Evolutionary conservation across 1,139 yeast genomes (phyloP).

Genomic region (Casaregolazyma lundiana): DNA sequence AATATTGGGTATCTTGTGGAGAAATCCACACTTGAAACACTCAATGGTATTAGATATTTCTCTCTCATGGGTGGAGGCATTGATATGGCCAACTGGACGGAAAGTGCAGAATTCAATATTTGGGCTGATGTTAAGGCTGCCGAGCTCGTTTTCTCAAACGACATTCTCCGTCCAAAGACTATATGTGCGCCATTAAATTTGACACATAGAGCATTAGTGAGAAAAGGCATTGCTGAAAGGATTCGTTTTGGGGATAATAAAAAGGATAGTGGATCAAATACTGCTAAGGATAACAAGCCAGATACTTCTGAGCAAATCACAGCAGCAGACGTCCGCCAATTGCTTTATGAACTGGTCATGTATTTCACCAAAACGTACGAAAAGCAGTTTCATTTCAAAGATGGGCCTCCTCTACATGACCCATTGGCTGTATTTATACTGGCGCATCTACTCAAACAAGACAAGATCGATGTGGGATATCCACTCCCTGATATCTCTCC

Average conservation of each 20-base stretch:
- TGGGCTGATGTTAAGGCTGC: conserved; percentile 78
- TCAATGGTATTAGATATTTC: conserved; percentile 43
- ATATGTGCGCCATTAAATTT: conserved; percentile 63
- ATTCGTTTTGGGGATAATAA: conserved; percentile 6
- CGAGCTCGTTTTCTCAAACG: conserved; percentile 46
- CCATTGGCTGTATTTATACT: conserved; percentile 66
- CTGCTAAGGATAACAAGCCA: too few species aligned
- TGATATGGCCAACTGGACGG: conserved; percentile 43
- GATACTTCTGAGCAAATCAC: too few species aligned
- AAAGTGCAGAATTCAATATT: conserved; percentile 73
- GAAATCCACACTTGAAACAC: conserved; percentile 47
- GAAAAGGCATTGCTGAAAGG: conserved; percentile 38
- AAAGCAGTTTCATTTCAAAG: conserved; percentile 40
- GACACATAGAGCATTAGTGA: conserved; percentile 66
- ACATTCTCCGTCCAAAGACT: conserved; percentile 44
- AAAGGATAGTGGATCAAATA: too few species aligned
- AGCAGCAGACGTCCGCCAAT: conserved; percentile 43
- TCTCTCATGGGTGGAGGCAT: conserved; percentile 79
- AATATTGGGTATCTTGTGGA: conserved; percentile 53
- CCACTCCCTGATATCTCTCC: conserved; percentile 24
- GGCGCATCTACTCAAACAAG: conserved; percentile 38
- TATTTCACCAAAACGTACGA: conserved; percentile 51
- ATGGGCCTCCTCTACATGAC: conserved; percentile 81
- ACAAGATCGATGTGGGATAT: conserved; percentile 24
- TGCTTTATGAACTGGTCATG: conserved; percentile 54